Conservation (phyloP, 345 rosid genomes). For the Angophora floribunda region DNA sequence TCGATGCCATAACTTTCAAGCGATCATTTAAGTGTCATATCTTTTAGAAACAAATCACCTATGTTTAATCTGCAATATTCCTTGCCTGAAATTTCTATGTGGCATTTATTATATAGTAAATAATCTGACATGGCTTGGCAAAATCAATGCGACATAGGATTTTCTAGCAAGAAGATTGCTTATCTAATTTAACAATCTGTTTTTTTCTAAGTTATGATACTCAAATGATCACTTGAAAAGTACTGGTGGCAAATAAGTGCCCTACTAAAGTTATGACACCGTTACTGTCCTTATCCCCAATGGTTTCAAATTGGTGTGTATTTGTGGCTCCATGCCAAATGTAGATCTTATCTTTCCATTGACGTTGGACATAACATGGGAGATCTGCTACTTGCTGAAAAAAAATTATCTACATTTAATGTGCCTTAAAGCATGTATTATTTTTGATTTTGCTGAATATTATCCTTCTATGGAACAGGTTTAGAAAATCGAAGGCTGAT, state of each 20-base stretch:
- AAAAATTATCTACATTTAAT: neutral
- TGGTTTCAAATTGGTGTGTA: neutral
- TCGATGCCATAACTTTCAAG: neutral
- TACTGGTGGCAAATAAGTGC: neutral
- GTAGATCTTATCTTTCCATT: neutral
- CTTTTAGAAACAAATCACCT: neutral
- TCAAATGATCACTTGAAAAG: neutral
- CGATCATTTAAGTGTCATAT: neutral
- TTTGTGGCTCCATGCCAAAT: neutral
- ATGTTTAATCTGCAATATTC: neutral
- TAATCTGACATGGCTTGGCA: neutral
- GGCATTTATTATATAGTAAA: neutral
- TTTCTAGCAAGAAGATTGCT: neutral
- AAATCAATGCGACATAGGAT: neutral
- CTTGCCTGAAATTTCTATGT: neutral
- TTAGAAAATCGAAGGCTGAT: slow-evolving; percentile 39
- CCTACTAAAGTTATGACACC: neutral
- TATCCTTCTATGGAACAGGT: slow-evolving; percentile 30
- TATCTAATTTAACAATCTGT: neutral
- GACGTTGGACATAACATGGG: neutral
- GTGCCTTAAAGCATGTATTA: neutral
- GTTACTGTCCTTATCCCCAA: neutral
- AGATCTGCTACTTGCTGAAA: neutral
- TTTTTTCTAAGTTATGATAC: neutral
- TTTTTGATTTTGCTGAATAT: neutral